Percentiles rank a stretch among this genome's conserved stretches.
These are phyloP conservation scores for Saturnispora hagleri DNA, from an alignment of 805 yeast genomes.

Conservation along the genomic window DNA sequence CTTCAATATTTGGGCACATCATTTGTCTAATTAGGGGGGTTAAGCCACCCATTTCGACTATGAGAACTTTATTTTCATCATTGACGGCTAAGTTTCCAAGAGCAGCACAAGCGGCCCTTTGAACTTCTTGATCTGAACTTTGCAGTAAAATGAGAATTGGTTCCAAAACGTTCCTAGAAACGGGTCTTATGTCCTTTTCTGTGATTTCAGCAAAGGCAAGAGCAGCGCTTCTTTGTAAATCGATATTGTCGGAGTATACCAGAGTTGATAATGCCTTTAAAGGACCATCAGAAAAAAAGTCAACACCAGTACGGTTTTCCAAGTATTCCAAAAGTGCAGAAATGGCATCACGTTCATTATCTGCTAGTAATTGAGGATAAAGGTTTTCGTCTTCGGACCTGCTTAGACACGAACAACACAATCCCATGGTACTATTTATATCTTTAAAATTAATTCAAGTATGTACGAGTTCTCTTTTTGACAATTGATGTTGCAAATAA, in stretches of 20 bases:
- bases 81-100: conserved; percentile 96
- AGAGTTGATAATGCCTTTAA: conserved; percentile 82
- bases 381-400: conserved; percentile 42
- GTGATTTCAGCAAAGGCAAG: conserved; percentile 97
- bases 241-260: conserved; percentile 91
- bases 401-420: conserved; percentile 40
- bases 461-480: background rate
- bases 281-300: conserved; percentile 82
- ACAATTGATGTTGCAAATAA: background rate
- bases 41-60: conserved; percentile 96
- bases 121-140: conserved; percentile 86
- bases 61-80: conserved; percentile 84
- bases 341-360: conserved; percentile 94
- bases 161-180: conserved; percentile 83
- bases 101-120: conserved; percentile 98
- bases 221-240: conserved; percentile 93
- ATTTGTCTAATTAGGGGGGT: conserved; percentile 95
- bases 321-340: conserved; percentile 79
- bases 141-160: conserved; percentile 86
- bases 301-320: conserved; percentile 82
- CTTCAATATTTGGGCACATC: conserved; percentile 96
- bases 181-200: conserved; percentile 89
- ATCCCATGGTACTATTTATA: conserved; percentile 35
- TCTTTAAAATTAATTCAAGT: background rate
- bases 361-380: conserved; percentile 80